Conservation (phyloP, 1,284 basidiomycete species). For the Microbotryum intermedium region DNA sequence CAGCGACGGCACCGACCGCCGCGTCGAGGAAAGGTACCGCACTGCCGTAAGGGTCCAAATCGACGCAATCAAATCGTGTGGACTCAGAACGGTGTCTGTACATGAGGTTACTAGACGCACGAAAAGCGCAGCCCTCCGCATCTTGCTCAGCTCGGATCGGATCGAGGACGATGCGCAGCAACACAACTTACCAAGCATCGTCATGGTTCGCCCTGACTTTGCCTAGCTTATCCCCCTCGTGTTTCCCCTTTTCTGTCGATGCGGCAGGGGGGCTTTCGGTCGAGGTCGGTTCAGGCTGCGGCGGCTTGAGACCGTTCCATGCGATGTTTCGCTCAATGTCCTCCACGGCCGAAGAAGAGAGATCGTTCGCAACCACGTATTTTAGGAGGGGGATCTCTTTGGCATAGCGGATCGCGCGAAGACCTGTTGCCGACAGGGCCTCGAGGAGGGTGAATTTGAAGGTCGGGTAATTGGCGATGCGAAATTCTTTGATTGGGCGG, state of each 20-base stretch:
- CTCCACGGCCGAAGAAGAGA: constrained; percentile 71
- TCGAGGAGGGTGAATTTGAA: constrained; percentile 79
- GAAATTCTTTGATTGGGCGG: neutral
- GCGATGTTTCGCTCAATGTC: constrained; percentile 83
- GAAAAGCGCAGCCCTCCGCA: neutral
- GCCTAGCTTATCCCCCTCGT: constrained; percentile 39
- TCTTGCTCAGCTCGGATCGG: neutral
- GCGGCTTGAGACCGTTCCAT: constrained; percentile 67
- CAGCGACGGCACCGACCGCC: constrained; percentile 83
- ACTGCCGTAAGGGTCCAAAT: constrained; percentile 95
- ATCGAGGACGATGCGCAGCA: neutral
- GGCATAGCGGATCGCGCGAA: constrained; percentile 93
- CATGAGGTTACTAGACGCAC: constrained; percentile 62
- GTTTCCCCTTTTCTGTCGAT: constrained; percentile 20
- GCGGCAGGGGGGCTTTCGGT: neutral
- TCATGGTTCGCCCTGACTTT: constrained; percentile 76
- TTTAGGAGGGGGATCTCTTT: constrained; percentile 92
- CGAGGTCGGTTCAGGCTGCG: neutral
- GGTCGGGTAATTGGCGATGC: constrained; percentile 35
- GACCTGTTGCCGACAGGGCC: constrained; percentile 87
- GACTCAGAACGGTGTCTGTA: constrained; percentile 71
- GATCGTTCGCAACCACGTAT: constrained; percentile 87
- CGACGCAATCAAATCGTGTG: constrained; percentile 80
- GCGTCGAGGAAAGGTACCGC: constrained; percentile 94
- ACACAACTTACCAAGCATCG: constrained; percentile 68